Evolutionary conservation across 495 filamentous ascomycete genomes (phyloP), one percentile per base, ranked within the genome.

Genomic region (Halenospora varia): DNA sequence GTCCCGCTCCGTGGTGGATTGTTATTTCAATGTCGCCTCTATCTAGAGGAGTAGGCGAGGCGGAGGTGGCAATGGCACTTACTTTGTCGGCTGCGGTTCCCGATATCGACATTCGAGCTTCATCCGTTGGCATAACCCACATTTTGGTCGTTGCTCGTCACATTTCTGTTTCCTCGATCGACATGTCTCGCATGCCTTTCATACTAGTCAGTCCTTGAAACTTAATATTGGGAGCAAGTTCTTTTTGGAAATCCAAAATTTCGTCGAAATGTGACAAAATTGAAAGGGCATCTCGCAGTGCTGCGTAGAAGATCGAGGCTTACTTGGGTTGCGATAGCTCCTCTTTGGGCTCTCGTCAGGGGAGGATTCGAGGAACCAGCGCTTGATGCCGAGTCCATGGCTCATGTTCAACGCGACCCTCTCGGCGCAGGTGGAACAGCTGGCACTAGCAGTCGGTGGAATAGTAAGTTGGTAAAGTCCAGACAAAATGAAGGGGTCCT

Each of bases 141-240:
- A 96, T 69, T 85, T 85, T 41, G 90, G 90, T 65, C 92, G 87
- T 66, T 83, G 81, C 68, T 96, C 90, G 68, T 94, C 90, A 68
- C 90, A 96, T 74, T 89, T 92, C 70, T 94, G 92, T 78, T 96
- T 96, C 35, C 90, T 81, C 47, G 80, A 76, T 49, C 90, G 79
- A 67, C 90, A 96, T 25, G 89, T 94, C 73, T 92, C 88, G 71
- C 90, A 96, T 22, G 62, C 90, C 88, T 65, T 85, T 85, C 68
- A 51, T 29, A 49, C 9, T 19, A 8, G 10, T 13, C 10, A 13
- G 10, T 10, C 23, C 47, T 8, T n/a, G 8, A n/a, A 45, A n/a
- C n/a, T n/a, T n/a, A 15, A 45, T 17, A 45, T 6, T n/a, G n/a
- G 18, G 8, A 9, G 42, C 8, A n/a, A 45, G 17, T 9, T 45